phyloP scores from a whole-genome alignment of 495 filamentous ascomycete species.

The Cercophora sp. region DNA sequence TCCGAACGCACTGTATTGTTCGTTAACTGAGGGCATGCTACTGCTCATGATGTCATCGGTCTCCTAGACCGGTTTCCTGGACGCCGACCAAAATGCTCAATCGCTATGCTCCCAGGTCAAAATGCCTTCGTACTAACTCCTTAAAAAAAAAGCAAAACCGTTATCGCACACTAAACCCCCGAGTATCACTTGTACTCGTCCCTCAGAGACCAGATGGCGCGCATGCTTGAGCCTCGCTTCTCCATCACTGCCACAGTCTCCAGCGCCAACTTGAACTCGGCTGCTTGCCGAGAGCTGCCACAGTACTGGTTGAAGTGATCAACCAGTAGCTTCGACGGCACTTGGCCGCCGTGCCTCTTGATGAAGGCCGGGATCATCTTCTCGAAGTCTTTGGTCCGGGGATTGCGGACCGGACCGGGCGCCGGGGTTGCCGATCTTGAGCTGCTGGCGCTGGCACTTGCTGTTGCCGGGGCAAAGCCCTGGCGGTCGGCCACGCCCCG shows the following conservation, averaged over 20 bases:
- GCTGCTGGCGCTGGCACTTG: conserved; percentile 30
- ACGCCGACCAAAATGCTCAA: no score
- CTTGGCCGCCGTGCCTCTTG: conserved; percentile 62
- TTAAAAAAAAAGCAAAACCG: no score
- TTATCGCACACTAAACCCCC: not conserved
- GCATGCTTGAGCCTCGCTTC: conserved; percentile 36
- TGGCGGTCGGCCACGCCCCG: conserved; percentile 58
- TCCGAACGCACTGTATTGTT: no score
- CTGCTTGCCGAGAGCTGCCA: conserved; percentile 33
- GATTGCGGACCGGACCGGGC: conserved; percentile 15
- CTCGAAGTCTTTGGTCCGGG: conserved; percentile 56
- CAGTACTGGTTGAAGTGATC: conserved; percentile 66
- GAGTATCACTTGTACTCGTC: conserved; percentile 21
- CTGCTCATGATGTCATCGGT: no score
- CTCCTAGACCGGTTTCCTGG: no score
- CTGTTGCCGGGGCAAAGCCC: conserved; percentile 28
- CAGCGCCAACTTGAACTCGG: conserved; percentile 47
- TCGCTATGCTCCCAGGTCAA: no score
- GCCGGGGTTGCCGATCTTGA: conserved; percentile 29
- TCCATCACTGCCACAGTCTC: conserved; percentile 47
- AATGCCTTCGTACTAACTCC: no score
- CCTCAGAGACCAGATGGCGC: conserved; percentile 41
- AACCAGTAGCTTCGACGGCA: conserved; percentile 70
- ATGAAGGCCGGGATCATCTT: conserved; percentile 73
- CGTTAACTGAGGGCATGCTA: no score